Base-by-base conservation (phyloP, 768 basidiomycete genomes). In the Podaxis sp. region DNA sequence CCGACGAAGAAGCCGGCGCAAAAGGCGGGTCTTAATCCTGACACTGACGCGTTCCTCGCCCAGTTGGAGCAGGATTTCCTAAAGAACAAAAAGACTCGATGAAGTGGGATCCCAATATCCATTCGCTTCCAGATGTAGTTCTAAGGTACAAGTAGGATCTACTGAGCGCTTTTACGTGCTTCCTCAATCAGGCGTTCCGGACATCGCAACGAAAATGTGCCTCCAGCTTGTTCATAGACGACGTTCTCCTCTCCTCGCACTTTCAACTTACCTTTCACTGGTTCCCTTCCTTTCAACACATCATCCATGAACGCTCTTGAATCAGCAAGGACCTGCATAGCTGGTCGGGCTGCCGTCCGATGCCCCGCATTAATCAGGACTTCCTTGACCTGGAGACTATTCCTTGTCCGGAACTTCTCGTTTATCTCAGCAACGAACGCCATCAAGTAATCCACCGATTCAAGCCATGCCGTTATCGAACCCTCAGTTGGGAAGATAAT, bases 31-130 rank as follows among this genome's bases (percentile, higher is more conserved):
- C 26, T 67, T 37, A 50, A 59, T 48, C 69, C 73, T 52, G 80
- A 81, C 22, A 88, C 89, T 1, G 90, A 91, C 63, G 76, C 75
- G 28, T 92, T 92, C 68, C 70, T 92, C 57, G 85, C 89, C 12
- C 79, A 83, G 61, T 76, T 92, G 12, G 87, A 89, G 72, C 75
- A 78, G 50, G 89, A 90, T 49, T 84, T 91, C 46, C 70, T 84
- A 40, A 71, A 63, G 66, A 53, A 40, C 33, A 65, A 57, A 70
- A 60, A 74, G 70, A 66, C 66, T 13, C 51, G 33, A 33, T 59
- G n/a, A 40, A 53, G 13, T 7, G 52, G 38, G 15, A 1, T 15
- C 7, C 33, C 51, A 38, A 20, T 37, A 44, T 56, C n/a, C 24
- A 38, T 62, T 50, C 49, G 22, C 44, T 50, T 50, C 26, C 12